Conservation (phyloP, 140 eudicot species). For the Anethum foeniculum region DNA sequence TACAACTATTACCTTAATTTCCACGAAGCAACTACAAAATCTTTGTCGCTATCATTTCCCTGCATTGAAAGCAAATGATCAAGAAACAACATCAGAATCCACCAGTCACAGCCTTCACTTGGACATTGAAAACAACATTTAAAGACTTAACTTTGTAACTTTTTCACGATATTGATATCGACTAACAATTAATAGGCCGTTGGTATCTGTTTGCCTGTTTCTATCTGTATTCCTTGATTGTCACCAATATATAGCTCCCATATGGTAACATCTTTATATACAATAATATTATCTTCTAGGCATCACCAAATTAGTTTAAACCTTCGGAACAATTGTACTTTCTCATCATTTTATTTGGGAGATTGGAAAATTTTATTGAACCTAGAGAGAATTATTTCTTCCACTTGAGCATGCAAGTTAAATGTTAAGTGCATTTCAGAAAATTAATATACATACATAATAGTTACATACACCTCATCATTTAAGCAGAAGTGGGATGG, state of each 20-base stretch:
- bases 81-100: not conserved
- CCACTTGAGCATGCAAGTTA: not conserved
- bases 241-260: not conserved
- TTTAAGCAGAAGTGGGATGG: not conserved
- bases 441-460: not conserved
- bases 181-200: not conserved
- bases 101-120: not conserved
- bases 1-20: slow-evolving; percentile 45
- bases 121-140: not conserved
- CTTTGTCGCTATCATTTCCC: slow-evolving; percentile 35
- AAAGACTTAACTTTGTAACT: not conserved
- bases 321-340: not conserved
- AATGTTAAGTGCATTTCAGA: not conserved
- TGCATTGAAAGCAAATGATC: slow-evolving; percentile 25
- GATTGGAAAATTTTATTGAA: not conserved
- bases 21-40: slow-evolving; percentile 67
- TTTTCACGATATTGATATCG: not conserved
- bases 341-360: not conserved
- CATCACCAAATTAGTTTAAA: not conserved
- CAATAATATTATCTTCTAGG: not conserved
- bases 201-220: not conserved
- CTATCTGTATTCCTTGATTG: not conserved
- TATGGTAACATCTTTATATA: not conserved
- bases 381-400: not conserved
- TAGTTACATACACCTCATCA: not conserved